phyloP scores from a whole-genome alignment of 345 rosid species.

The Eucalyptus cladocalyx region DNA sequence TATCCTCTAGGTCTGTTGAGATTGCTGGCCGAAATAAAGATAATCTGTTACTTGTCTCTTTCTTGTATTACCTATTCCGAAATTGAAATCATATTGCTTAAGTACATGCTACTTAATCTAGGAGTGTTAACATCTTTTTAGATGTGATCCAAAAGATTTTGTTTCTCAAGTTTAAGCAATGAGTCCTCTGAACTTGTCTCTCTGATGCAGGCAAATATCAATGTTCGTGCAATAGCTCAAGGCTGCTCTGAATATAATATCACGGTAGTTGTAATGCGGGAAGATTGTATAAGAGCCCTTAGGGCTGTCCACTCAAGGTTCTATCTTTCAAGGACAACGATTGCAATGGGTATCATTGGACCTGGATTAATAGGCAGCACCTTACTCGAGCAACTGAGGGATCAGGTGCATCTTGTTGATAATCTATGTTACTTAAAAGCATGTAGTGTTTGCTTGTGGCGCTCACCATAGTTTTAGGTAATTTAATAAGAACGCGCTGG shows the following conservation, averaged over 20 bases:
- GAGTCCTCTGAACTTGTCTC: not conserved
- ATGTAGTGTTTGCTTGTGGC: not conserved
- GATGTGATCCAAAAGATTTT: not conserved
- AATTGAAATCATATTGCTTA: not conserved
- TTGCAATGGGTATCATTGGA: constrained; percentile 92
- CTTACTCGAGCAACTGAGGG: constrained; percentile 89
- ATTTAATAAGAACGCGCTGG: not conserved
- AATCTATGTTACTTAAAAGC: not conserved
- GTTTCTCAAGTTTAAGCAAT: not conserved
- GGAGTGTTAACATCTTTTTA: not conserved
- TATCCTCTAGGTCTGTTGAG: not conserved
- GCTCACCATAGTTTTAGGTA: not conserved
- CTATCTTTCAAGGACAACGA: constrained; percentile 83
- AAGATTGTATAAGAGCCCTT: constrained; percentile 89
- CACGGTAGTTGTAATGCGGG: constrained; percentile 80
- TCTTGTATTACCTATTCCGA: not conserved
- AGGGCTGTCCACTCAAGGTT: constrained; percentile 98
- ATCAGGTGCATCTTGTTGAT: constrained; percentile 45
- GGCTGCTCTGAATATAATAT: constrained; percentile 98
- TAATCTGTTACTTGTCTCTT: not conserved
- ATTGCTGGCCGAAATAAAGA: not conserved
- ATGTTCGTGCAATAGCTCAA: constrained; percentile 96
- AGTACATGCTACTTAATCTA: not conserved
- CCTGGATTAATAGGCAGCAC: constrained; percentile 96
- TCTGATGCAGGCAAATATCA: constrained; percentile 77